Evolutionary conservation across 768 basidiomycete species (phyloP).

Genomic region (Dentipellis fragilis): DNA sequence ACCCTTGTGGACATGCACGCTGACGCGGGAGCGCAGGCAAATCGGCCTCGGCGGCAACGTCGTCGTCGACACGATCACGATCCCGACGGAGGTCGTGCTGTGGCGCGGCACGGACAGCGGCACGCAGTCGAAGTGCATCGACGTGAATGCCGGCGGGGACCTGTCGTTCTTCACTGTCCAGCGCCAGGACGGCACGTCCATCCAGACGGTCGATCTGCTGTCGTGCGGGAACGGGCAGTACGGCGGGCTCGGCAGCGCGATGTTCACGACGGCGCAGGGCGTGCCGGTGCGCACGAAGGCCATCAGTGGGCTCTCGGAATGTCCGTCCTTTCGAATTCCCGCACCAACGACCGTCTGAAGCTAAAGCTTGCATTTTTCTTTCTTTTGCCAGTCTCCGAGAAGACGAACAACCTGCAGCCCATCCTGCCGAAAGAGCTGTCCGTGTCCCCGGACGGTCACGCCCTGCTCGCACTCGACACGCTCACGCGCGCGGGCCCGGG

Average conservation of each 20-base stretch:
- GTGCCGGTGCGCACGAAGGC: conserved; percentile 65
- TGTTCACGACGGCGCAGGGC: conserved; percentile 62
- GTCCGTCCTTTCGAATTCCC: conserved; percentile 33
- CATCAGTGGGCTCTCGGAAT: conserved; percentile 80
- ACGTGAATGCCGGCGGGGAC: conserved; percentile 66
- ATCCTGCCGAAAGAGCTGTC: conserved; percentile 54
- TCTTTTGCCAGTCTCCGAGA: conserved; percentile 53
- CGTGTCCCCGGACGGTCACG: conserved; percentile 68
- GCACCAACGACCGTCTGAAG: not conserved
- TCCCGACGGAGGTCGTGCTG: conserved; percentile 79
- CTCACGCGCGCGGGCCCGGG: conserved; percentile 34
- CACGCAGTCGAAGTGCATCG: conserved; percentile 48
- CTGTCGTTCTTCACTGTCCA: conserved; percentile 72
- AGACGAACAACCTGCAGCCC: conserved; percentile 45
- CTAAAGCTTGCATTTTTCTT: not conserved
- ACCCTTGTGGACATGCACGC: not conserved
- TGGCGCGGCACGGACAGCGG: conserved; percentile 43
- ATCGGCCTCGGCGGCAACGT: conserved; percentile 65
- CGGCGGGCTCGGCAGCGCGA: conserved; percentile 62
- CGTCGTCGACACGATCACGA: conserved; percentile 55
- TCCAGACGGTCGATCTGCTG: conserved; percentile 43
- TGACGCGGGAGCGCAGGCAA: conserved; percentile 39
- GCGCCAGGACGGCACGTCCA: conserved; percentile 27
- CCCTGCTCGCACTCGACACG: conserved; percentile 65
- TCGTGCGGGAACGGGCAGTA: conserved; percentile 80